Evolutionary conservation across 768 basidiomycete genomes (phyloP).

Genomic region (Russula emetica): DNA sequence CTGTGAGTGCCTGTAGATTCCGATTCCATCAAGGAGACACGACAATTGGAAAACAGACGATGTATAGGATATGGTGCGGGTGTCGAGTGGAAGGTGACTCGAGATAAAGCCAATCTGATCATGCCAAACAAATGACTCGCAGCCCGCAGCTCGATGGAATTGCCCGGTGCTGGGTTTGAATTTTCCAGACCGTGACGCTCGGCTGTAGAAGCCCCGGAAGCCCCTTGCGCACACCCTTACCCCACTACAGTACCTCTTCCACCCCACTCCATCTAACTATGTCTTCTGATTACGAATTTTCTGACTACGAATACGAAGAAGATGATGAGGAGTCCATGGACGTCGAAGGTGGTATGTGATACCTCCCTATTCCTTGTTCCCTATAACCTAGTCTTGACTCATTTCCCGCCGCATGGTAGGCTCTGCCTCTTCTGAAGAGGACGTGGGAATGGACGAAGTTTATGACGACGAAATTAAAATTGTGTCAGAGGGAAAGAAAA

Average conservation of each 20-base stretch:
- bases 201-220: background rate
- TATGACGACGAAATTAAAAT: constrained; percentile 63
- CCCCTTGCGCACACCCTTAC: background rate
- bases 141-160: constrained; percentile 2
- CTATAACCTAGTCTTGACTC: constrained; percentile 27
- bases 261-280: constrained; percentile 32
- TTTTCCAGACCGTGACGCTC: background rate
- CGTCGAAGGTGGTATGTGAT: constrained; percentile 51
- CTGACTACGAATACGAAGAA: constrained; percentile 68
- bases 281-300: constrained; percentile 68
- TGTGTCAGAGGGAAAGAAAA: constrained; percentile 49
- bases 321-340: constrained; percentile 66
- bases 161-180: constrained; percentile 19
- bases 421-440: constrained; percentile 49
- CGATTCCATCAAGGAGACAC: constrained; percentile 36
- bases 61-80: background rate
- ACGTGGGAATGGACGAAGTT: constrained; percentile 63
- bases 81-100: background rate
- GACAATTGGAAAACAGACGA: background rate
- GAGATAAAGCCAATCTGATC: constrained; percentile 25
- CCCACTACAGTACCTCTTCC: background rate
- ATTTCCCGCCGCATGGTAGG: constrained; percentile 32
- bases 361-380: constrained; percentile 29
- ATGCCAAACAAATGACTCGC: constrained; percentile 23
- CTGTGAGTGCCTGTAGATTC: constrained; percentile 44